Conservation (phyloP, 2,329 filamentous ascomycete genomes). For the Penicillium sp. region DNA sequence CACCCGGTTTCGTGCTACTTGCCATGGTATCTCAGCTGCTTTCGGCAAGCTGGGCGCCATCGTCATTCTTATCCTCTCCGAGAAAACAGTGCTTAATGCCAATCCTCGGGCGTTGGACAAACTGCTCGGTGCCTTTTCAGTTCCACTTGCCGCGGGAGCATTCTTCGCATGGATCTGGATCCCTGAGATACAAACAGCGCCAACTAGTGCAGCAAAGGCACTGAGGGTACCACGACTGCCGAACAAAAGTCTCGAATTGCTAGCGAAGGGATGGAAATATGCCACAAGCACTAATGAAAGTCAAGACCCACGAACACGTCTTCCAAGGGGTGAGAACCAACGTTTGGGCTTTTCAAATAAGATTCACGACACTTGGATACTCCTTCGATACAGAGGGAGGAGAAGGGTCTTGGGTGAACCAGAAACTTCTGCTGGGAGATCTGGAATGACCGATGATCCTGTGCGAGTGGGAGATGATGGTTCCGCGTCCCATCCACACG, state of each 20-base stretch:
- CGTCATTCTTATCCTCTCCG: neutral
- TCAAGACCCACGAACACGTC: neutral
- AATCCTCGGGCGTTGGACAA: neutral
- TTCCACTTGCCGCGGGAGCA: neutral
- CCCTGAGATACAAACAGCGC: neutral
- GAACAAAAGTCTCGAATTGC: constrained; percentile 1
- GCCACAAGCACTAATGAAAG: neutral
- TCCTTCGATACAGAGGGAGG: neutral
- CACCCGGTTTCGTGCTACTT: constrained; percentile 1
- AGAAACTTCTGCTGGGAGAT: neutral
- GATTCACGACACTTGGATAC: neutral
- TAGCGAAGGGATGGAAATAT: neutral
- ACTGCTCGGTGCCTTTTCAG: constrained; percentile 1
- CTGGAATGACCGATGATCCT: neutral
- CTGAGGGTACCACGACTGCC: neutral
- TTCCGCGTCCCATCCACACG: neutral
- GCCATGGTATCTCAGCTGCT: constrained; percentile 3
- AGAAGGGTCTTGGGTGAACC: neutral
- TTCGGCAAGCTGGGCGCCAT: constrained; percentile 2
- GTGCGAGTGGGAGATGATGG: neutral
- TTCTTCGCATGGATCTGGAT: constrained; percentile 6
- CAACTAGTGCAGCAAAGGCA: neutral
- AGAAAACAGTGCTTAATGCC: neutral
- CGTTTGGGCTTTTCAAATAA: neutral
- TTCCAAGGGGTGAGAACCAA: constrained; percentile 1